A percentile compares a stretch with the other conserved stretches of the same genome.
Evolutionary conservation across 805 yeast species (phyloP).

Genomic region (Dipodascus albidus): DNA sequence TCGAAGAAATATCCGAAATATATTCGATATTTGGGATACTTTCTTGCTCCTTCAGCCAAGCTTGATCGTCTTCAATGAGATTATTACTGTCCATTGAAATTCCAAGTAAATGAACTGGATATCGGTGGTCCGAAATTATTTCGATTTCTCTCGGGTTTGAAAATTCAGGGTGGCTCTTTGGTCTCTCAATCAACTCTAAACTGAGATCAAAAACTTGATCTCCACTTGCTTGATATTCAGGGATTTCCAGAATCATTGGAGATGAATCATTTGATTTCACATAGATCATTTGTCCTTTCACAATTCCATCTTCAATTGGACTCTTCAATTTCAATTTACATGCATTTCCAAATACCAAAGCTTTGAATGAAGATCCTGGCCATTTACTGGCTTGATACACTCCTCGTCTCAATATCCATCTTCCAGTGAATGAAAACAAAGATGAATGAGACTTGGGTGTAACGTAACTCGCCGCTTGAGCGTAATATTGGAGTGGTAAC

Average conservation of each 20-base stretch:
- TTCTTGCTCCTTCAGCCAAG: constrained; percentile 3
- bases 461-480: not conserved
- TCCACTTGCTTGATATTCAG: constrained; percentile 1
- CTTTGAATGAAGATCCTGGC: constrained; percentile 7
- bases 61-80: constrained; percentile 5
- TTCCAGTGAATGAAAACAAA: constrained; percentile 7
- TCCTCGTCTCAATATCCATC: constrained; percentile 7
- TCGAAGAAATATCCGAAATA: constrained; percentile 4
- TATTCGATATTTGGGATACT: constrained; percentile 6
- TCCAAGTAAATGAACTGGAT: constrained; percentile 5
- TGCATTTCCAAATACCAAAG: constrained; percentile 5
- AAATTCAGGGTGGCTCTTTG: no score
- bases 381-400: constrained; percentile 7
- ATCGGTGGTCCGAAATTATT: not conserved
- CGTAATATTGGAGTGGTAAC: constrained; percentile 1
- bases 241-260: constrained; percentile 1
- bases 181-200: no score
- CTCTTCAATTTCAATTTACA: constrained; percentile 4
- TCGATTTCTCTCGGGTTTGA: constrained; percentile 1
- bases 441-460: constrained; percentile 8
- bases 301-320: constrained; percentile 1
- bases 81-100: constrained; percentile 5
- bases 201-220: no score
- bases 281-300: constrained; percentile 4
- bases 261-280: constrained; percentile 2